Percentiles rank a stretch among this genome's conserved stretches.
Conservation (phyloP, 345 rosid genomes). For the Citrus cavaleriei region DNA sequence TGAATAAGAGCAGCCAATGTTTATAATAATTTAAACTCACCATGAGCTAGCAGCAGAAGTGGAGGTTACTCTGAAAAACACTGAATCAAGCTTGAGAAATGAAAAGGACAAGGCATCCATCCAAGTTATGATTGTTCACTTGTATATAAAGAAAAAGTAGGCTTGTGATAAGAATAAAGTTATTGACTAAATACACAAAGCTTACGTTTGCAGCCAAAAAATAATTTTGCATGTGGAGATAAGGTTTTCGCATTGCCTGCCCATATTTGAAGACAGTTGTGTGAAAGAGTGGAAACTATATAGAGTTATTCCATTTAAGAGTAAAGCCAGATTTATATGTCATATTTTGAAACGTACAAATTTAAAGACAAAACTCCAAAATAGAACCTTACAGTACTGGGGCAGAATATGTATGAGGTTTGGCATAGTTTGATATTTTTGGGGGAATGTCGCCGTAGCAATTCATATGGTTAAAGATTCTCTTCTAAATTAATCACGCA, state of each 20-base stretch:
- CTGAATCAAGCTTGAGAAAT: too few relatives aligned
- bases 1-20: too few relatives aligned
- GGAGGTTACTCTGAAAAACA: too few relatives aligned
- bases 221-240: not conserved
- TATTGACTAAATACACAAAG: not conserved
- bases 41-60: too few relatives aligned
- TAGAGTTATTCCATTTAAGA: not conserved
- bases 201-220: not conserved
- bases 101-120: too few relatives aligned
- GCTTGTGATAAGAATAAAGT: not conserved
- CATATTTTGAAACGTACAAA: not conserved
- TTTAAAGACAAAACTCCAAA: not conserved
- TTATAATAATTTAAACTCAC: too few relatives aligned
- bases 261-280: not conserved
- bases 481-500: not conserved
- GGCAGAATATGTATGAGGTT: not conserved
- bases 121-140: too few relatives aligned
- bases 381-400: too few relatives aligned
- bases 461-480: not conserved
- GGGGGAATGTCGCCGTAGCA: not conserved
- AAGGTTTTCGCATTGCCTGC: not conserved
- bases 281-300: not conserved
- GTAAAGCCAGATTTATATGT: not conserved
- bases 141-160: too few relatives aligned
- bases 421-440: not conserved